phyloP scores from a whole-genome alignment of 2,329 filamentous ascomycete genomes.

The Ophiocordyceps australis region DNA sequence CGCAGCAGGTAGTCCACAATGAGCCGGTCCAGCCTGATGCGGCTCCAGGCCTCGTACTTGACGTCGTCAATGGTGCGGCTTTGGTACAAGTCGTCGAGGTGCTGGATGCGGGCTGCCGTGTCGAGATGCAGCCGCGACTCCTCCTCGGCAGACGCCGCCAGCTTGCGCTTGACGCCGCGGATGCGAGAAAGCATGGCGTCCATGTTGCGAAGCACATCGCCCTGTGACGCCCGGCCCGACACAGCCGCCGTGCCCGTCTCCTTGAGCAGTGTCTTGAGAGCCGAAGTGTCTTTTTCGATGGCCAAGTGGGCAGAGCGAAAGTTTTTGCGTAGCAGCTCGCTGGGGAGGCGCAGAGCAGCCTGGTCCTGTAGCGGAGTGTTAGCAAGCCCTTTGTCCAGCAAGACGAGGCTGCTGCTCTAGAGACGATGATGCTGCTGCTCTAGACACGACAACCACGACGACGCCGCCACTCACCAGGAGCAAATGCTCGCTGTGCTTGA shows the following conservation, averaged over 20 bases:
- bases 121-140: conserved; percentile 62
- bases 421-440: too few relatives aligned
- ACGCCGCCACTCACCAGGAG: conserved; percentile 51
- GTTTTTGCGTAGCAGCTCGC: conserved; percentile 85
- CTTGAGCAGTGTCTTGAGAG: conserved; percentile 41
- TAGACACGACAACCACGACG: too few relatives aligned
- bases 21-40: conserved; percentile 62
- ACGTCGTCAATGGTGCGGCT: conserved; percentile 77
- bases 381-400: not conserved
- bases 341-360: conserved; percentile 78
- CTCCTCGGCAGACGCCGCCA: conserved; percentile 59
- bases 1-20: conserved; percentile 86
- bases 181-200: conserved; percentile 75
- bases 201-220: conserved; percentile 61
- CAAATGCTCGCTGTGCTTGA: conserved; percentile 59
- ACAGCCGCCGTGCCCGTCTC: conserved; percentile 50
- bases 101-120: conserved; percentile 56
- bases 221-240: conserved; percentile 39
- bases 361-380: conserved; percentile 49
- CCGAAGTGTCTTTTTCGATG: conserved; percentile 52
- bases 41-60: conserved; percentile 83
- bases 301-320: conserved; percentile 71
- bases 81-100: conserved; percentile 64
- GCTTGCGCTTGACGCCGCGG: conserved; percentile 76
- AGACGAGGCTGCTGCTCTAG: too few relatives aligned